phyloP scores from a whole-genome alignment of 2,329 filamentous ascomycete species.

The Beauveria sp. region DNA sequence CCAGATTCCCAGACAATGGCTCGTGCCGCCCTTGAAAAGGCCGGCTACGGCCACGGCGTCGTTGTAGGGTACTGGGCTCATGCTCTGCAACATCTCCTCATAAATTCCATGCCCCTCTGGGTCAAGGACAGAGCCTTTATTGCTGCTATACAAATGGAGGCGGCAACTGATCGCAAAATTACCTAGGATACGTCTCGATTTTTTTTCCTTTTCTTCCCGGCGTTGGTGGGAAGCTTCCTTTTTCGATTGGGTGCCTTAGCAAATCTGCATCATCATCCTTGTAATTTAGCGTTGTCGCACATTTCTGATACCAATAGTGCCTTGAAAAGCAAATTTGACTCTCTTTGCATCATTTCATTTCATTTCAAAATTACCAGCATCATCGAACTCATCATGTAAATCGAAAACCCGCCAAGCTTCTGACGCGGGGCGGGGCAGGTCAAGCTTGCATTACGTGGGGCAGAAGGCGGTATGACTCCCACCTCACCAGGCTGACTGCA shows the following conservation, averaged over 20 bases:
- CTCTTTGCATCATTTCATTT: neutral
- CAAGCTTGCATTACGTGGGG: constrained; percentile 2
- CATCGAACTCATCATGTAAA: neutral
- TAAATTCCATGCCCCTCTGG: constrained; percentile 11
- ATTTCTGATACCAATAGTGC: constrained; percentile 4
- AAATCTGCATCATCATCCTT: neutral
- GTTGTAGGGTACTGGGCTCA: constrained; percentile 16
- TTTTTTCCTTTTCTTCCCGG: neutral
- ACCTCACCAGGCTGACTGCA: neutral
- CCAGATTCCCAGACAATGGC: constrained; percentile 15
- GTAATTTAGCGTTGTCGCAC: constrained; percentile 1
- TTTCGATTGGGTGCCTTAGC: neutral
- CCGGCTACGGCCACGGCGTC: constrained; percentile 14
- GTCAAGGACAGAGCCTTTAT: constrained; percentile 9
- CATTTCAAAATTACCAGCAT: neutral
- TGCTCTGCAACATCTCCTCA: constrained; percentile 13
- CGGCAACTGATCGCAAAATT: constrained; percentile 1
- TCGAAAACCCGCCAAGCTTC: neutral
- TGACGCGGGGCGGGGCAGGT: neutral
- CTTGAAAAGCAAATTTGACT: neutral
- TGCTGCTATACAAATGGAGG: neutral
- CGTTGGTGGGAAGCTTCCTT: neutral
- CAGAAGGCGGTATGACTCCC: constrained; percentile 7
- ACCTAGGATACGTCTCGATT: neutral
- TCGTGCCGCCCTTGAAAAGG: constrained; percentile 14